Percentiles rank a stretch among this genome's conserved stretches.
phyloP scores from a whole-genome alignment of 2,329 filamentous ascomycete genomes.

The Monosporascus sp. region DNA sequence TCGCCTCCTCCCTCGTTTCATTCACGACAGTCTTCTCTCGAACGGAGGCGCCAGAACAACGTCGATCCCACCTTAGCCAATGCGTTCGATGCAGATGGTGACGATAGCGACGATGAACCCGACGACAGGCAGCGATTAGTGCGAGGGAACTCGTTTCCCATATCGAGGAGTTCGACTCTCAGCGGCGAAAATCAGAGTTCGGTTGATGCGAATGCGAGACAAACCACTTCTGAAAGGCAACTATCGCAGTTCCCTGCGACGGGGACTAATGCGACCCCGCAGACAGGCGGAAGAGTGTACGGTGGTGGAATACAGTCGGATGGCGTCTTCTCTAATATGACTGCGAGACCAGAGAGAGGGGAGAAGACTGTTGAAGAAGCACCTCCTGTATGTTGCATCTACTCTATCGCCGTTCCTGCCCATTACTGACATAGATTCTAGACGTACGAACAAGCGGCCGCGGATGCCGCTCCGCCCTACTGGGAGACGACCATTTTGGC shows the following conservation, averaged over 20 bases:
- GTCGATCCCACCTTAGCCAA: conserved; percentile 83
- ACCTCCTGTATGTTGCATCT: conserved; percentile 68
- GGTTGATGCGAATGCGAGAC: conserved; percentile 12
- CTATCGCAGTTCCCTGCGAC: conserved; percentile 23
- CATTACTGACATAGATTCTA: conserved; percentile 39
- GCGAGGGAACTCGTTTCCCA: conserved; percentile 50
- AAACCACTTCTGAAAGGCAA: conserved; percentile 8
- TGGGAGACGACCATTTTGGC: conserved; percentile 99
- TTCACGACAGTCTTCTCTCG: conserved; percentile 71
- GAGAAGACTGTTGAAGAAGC: conserved; percentile 76
- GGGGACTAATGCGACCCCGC: conserved; percentile 20
- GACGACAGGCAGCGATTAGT: conserved; percentile 86
- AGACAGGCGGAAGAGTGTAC: conserved; percentile 49
- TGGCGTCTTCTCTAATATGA: conserved; percentile 93
- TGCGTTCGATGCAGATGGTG: conserved; percentile 81
- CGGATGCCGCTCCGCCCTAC: conserved; percentile 92
- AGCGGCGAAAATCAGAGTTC: conserved; percentile 8
- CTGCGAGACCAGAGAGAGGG: conserved; percentile 79
- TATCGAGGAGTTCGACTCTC: conserved; percentile 11
- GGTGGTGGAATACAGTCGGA: conserved; percentile 78
- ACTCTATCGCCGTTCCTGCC: not conserved
- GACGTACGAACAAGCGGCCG: conserved; percentile 97
- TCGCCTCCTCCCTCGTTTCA: conserved; percentile 81
- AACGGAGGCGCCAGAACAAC: conserved; percentile 31
- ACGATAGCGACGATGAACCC: conserved; percentile 63